phyloP scores from a whole-genome alignment of 108 stramenopile genomes.

The Stephanodiscus triporus region DNA sequence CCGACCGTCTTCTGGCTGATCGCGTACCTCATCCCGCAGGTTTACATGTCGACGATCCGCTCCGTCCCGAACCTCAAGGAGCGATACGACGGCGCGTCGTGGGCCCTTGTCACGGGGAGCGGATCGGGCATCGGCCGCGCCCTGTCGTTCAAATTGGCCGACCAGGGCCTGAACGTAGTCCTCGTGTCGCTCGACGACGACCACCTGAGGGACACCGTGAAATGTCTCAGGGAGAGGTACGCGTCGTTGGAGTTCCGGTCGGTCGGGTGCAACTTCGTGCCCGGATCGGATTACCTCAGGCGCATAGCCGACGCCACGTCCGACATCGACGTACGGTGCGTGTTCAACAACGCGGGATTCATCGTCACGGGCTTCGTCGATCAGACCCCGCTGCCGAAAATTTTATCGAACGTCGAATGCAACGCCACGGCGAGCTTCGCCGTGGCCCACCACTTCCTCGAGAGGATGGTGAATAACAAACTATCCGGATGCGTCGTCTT shows the following conservation, averaged over 20 bases:
- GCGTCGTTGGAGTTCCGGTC: constrained; percentile 86
- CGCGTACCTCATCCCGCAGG: constrained; percentile 78
- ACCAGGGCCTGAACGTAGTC: constrained; percentile 96
- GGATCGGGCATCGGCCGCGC: constrained; percentile 97
- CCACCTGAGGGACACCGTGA: constrained; percentile 84
- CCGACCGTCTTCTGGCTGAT: constrained; percentile 85
- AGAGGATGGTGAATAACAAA: constrained; percentile 70
- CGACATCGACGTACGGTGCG: constrained; percentile 85
- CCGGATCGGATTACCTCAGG: constrained; percentile 89
- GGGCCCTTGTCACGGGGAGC: constrained; percentile 98
- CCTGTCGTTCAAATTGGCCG: constrained; percentile 89
- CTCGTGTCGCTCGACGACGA: constrained; percentile 95
- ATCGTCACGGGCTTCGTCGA: constrained; percentile 99
- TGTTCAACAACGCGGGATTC: constrained; percentile 99
- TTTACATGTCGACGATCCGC: constrained; percentile 70
- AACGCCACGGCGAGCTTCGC: constrained; percentile 95
- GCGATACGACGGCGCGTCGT: constrained; percentile 88
- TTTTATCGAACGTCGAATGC: constrained; percentile 96
- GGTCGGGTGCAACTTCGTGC: constrained; percentile 88
- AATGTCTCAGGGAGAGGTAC: constrained; percentile 74
- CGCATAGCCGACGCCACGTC: constrained; percentile 84
- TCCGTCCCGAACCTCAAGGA: constrained; percentile 88
- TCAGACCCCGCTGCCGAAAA: constrained; percentile 84
- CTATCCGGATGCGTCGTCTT: constrained; percentile 94
- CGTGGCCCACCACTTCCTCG: constrained; percentile 95